A percentile compares a stretch with the other conserved stretches of the same genome.
These are phyloP conservation scores for Trichaptum fuscoviolaceum DNA, from an alignment of 768 basidiomycete genomes.

Conservation along the genomic window DNA sequence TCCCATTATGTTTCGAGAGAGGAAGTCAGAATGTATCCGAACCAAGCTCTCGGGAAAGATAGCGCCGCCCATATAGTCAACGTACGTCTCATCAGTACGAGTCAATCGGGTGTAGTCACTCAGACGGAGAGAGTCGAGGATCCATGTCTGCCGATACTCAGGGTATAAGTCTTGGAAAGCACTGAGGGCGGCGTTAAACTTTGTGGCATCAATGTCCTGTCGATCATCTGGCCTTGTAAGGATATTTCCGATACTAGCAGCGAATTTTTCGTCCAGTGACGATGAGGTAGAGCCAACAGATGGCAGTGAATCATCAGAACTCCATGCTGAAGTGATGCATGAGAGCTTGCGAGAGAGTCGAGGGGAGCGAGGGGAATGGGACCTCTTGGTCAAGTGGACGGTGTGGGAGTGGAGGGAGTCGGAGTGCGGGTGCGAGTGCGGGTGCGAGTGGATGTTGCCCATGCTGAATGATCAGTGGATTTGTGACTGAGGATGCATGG, in stretches of 20 bases:
- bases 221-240: neutral
- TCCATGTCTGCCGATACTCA: slow-evolving; percentile 67
- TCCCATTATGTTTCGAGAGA: slow-evolving; percentile 61
- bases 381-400: neutral
- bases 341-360: slow-evolving; percentile 1
- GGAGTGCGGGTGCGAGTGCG: neutral
- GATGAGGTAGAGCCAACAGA: neutral
- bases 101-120: slow-evolving; percentile 59
- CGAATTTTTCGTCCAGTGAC: neutral
- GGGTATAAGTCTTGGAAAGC: slow-evolving; percentile 38
- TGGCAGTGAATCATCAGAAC: neutral
- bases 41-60: slow-evolving; percentile 77
- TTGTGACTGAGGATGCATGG: neutral
- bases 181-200: slow-evolving; percentile 33
- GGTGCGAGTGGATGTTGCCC: slow-evolving; percentile 6
- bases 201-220: neutral
- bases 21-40: slow-evolving; percentile 62
- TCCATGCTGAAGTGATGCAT: neutral
- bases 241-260: neutral
- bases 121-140: slow-evolving; percentile 59
- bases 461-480: slow-evolving; percentile 1
- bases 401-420: neutral
- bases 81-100: slow-evolving; percentile 64
- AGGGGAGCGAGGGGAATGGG: neutral
- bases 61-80: slow-evolving; percentile 84